phyloP scores from a whole-genome alignment of 2,329 filamentous ascomycete species.

The Verticillium nubilum region DNA sequence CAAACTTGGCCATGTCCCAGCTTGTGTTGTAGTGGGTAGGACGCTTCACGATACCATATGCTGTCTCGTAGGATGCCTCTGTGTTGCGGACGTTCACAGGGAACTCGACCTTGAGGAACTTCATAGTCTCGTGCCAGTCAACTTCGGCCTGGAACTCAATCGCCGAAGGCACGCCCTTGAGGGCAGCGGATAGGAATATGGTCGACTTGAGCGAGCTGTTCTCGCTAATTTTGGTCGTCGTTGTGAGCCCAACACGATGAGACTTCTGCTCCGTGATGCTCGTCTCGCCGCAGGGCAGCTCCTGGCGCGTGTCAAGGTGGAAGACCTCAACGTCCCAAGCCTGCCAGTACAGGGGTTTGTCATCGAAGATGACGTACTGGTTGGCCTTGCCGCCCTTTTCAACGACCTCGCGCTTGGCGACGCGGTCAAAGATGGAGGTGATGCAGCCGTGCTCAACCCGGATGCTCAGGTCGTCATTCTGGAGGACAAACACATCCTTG shows the following conservation, averaged over 20 bases:
- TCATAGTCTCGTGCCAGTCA: conserved; percentile 97
- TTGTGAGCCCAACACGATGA: conserved; percentile 75
- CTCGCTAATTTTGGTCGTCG: conserved; percentile 82
- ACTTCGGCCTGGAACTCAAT: conserved; percentile 80
- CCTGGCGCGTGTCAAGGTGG: conserved; percentile 80
- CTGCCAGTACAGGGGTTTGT: conserved; percentile 96
- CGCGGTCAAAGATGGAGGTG: conserved; percentile 75
- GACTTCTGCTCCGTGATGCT: conserved; percentile 65
- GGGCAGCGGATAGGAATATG: conserved; percentile 68
- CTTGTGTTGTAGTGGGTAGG: conserved; percentile 97
- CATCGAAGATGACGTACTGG: conserved; percentile 90
- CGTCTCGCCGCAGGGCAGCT: conserved; percentile 64
- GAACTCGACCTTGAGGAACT: conserved; percentile 98
- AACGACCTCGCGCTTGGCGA: conserved; percentile 71
- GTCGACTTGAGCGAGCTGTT: conserved; percentile 82
- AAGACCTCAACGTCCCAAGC: conserved; percentile 98
- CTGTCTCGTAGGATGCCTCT: conserved; percentile 91
- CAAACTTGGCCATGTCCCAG: conserved; percentile 98
- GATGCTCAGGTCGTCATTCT: conserved; percentile 72
- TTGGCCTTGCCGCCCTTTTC: conserved; percentile 72
- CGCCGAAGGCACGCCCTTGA: conserved; percentile 59
- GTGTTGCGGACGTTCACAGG: conserved; percentile 87
- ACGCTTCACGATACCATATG: conserved; percentile 81
- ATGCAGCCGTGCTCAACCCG: conserved; percentile 70
- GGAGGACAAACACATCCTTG: conserved; percentile 66